These are phyloP conservation scores for Perkinsus marinus DNA, from an alignment of 169 alveolate species.

Conservation along the genomic window DNA sequence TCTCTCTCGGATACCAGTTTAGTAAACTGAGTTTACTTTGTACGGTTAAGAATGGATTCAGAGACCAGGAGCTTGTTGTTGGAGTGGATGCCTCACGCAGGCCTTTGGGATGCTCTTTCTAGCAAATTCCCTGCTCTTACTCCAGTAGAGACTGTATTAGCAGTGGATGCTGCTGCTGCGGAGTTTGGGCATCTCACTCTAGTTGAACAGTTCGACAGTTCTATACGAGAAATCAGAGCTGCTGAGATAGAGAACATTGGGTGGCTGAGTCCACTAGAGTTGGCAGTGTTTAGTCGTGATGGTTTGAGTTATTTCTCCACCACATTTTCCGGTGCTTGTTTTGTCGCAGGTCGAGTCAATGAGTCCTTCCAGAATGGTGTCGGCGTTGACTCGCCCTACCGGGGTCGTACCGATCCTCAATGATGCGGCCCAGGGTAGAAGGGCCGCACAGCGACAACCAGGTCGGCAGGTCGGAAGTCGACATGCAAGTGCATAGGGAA, in stretches of 20 bases:
- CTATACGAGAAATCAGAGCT: not conserved
- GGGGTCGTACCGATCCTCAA: not conserved
- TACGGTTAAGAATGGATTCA: no score
- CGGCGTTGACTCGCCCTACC: not conserved
- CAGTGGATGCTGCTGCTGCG: not conserved
- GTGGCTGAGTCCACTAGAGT: not conserved
- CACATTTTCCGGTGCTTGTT: no score
- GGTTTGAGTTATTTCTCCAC: no score
- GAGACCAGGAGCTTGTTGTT: no score
- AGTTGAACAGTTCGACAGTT: not conserved
- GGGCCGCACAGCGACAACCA: no score
- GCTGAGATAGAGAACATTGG: not conserved
- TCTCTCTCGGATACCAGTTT: not conserved
- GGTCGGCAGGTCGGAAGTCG: not conserved
- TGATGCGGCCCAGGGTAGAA: not conserved
- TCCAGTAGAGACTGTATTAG: not conserved
- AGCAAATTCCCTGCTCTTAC: not conserved
- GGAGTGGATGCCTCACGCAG: not conserved
- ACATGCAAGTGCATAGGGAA: not conserved
- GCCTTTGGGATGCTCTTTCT: not conserved
- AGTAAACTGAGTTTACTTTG: no score
- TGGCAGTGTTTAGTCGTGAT: not conserved
- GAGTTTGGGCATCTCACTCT: not conserved
- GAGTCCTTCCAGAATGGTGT: not conserved
- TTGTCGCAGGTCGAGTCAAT: not conserved